phyloP scores from a whole-genome alignment of 2,329 filamentous ascomycete genomes.

The Pestalotiopsis sp. region DNA sequence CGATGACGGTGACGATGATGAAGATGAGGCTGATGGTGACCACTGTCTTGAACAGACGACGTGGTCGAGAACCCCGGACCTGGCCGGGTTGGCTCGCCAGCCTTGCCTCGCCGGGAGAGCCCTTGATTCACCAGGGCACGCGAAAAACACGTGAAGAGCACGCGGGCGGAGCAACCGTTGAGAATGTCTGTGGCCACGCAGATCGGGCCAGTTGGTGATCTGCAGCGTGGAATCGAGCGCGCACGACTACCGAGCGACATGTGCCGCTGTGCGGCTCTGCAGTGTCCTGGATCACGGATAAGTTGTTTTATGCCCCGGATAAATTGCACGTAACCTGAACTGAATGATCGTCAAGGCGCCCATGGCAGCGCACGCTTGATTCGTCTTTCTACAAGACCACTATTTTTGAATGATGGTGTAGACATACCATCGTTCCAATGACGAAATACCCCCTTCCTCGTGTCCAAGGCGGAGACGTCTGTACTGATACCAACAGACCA shows the following conservation, averaged over 20 bases:
- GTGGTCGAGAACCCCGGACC: background rate
- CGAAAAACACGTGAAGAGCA: background rate
- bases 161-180: background rate
- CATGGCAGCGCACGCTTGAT: background rate
- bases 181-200: background rate
- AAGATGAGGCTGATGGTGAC: background rate
- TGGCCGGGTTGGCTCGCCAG: background rate
- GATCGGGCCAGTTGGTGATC: background rate
- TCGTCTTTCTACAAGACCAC: background rate
- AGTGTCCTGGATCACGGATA: background rate
- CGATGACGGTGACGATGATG: background rate
- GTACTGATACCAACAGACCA: constrained; percentile 14
- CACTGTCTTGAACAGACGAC: background rate
- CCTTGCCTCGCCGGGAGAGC: background rate
- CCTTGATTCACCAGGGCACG: background rate
- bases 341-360: background rate
- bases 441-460: background rate
- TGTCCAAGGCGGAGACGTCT: background rate
- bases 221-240: background rate
- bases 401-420: background rate
- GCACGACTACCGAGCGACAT: background rate
- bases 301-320: background rate
- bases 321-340: background rate
- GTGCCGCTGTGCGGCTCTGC: background rate
- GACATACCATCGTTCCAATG: background rate